Evolutionary conservation across 78 protist species (phyloP), one percentile per base, ranked within the genome.

Genomic region (Andalucia godoyi): DNA sequence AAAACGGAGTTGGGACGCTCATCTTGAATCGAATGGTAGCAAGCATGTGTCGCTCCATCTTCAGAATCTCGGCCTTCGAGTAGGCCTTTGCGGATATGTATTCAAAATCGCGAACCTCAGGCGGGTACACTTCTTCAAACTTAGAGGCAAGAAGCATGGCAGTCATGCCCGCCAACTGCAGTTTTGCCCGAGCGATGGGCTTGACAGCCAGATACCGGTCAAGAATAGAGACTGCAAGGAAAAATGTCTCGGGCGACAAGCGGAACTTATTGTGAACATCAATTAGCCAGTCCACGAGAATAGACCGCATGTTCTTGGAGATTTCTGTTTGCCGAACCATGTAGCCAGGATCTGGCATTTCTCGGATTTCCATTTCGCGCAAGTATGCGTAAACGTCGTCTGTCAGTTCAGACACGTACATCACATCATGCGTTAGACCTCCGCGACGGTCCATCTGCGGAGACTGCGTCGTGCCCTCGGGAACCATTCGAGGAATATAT

Each of bases 91-190:
- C 97, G 25, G 92, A 76, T 52, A 93, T 87, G 80, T 83, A 84
- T 46, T 90, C 88, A 51, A 89, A 93, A 66, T 95, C 99, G 36
- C 73, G 52, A 49, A 88, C 82, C 59, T 81, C 85, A 13, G 96
- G 98, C 21, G 96, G 52, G 67, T 76, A 92, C 66, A 94, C 86
- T 80, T 96, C 99, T 64, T 96, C 98, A 80, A 79, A 91, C 77
- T 96, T 96, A 53, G 92, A 70, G 27, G 99, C 98, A 37, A 96
- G 66, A 59, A 89, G 78, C 81, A 94, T 89, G 17, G 92, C 53
- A 18, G 95, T 81, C 57, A 91, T 77, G 40, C 97, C 99, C 18
- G 90, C 93, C 13, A 96, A 79, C 70, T 93, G 96, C 32, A 93
- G 62, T 38, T 63, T 68, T 17, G 34, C 34, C 25, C 77, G 40